These are phyloP conservation scores for Salvia sclarea DNA, from an alignment of 305 asterid genomes.

Conservation along the genomic window DNA sequence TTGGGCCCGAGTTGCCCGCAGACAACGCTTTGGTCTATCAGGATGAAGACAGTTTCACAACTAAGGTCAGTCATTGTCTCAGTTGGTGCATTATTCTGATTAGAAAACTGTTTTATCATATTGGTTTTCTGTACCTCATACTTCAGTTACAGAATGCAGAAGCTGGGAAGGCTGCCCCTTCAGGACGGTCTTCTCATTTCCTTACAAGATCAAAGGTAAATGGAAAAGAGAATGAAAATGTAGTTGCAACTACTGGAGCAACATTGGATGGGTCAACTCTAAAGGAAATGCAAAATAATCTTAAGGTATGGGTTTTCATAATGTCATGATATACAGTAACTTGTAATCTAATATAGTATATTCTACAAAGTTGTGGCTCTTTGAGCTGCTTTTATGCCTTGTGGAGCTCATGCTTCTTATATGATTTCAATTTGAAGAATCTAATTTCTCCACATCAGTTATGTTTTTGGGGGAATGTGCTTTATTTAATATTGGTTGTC, in stretches of 20 bases:
- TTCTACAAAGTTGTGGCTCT: slow-evolving; percentile 11
- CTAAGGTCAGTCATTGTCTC: slow-evolving; percentile 44
- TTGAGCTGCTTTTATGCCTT: slow-evolving; percentile 4
- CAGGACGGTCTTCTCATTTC: slow-evolving; percentile 31
- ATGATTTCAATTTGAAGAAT: slow-evolving; percentile 24
- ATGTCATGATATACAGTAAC: slow-evolving; percentile 17
- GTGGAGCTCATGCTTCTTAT: slow-evolving; percentile 1
- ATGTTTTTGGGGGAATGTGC: slow-evolving; percentile 8
- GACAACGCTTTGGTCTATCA: slow-evolving; percentile 37
- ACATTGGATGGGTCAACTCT: slow-evolving; percentile 22
- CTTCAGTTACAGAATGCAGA: slow-evolving; percentile 38
- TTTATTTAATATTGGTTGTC: not conserved
- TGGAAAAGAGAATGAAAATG: slow-evolving; percentile 29
- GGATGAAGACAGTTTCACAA: slow-evolving; percentile 6
- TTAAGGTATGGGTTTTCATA: slow-evolving; percentile 31
- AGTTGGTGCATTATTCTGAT: slow-evolving; percentile 13
- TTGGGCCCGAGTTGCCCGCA: slow-evolving; percentile 36
- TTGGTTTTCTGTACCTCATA: slow-evolving; percentile 5
- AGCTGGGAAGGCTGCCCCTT: slow-evolving; percentile 22
- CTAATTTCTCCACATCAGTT: not conserved
- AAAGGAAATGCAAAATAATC: slow-evolving; percentile 27
- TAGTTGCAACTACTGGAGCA: slow-evolving; percentile 27
- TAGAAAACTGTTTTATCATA: slow-evolving; percentile 16
- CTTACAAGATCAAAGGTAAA: slow-evolving; percentile 31
- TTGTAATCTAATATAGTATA: not conserved